phyloP scores from a whole-genome alignment of 768 basidiomycete genomes.

The Termitomyces sp. region DNA sequence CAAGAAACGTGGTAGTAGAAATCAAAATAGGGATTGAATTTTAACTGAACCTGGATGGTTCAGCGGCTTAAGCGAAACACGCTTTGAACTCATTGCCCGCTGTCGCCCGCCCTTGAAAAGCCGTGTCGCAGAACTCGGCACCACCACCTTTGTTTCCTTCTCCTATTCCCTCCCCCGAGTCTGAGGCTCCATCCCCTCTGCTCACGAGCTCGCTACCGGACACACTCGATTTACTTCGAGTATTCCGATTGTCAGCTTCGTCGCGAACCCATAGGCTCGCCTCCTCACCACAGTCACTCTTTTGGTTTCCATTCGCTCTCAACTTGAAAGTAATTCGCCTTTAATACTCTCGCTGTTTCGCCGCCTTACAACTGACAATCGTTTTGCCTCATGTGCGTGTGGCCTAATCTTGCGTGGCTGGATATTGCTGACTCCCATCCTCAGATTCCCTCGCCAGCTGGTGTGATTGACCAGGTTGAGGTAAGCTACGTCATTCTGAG shows the following conservation, averaged over 20 bases:
- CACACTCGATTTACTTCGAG: slow-evolving; percentile 57
- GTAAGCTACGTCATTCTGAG: slow-evolving; percentile 18
- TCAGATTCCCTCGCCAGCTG: neutral
- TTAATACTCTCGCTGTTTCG: slow-evolving; percentile 20
- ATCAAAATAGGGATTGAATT: slow-evolving; percentile 55
- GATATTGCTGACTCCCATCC: slow-evolving; percentile 4
- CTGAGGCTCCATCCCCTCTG: slow-evolving; percentile 29
- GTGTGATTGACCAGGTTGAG: neutral
- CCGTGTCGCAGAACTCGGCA: slow-evolving; percentile 40
- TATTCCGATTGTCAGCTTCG: slow-evolving; percentile 27
- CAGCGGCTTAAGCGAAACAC: slow-evolving; percentile 52
- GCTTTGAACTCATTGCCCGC: slow-evolving; percentile 44
- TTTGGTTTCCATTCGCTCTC: slow-evolving; percentile 33
- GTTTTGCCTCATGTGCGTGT: slow-evolving; percentile 15
- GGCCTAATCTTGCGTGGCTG: neutral
- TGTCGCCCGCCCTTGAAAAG: slow-evolving; percentile 49
- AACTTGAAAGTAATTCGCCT: slow-evolving; percentile 29
- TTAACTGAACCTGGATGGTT: slow-evolving; percentile 39
- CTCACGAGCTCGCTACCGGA: slow-evolving; percentile 29
- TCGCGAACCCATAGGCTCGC: slow-evolving; percentile 19
- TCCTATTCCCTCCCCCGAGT: slow-evolving; percentile 27
- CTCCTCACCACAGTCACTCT: slow-evolving; percentile 48
- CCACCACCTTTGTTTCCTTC: slow-evolving; percentile 36
- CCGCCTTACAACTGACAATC: slow-evolving; percentile 19
- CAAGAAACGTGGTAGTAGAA: slow-evolving; percentile 66